Evolutionary conservation across 1,139 yeast genomes (phyloP).

Genomic region (Debaryomyces robertsiae): DNA sequence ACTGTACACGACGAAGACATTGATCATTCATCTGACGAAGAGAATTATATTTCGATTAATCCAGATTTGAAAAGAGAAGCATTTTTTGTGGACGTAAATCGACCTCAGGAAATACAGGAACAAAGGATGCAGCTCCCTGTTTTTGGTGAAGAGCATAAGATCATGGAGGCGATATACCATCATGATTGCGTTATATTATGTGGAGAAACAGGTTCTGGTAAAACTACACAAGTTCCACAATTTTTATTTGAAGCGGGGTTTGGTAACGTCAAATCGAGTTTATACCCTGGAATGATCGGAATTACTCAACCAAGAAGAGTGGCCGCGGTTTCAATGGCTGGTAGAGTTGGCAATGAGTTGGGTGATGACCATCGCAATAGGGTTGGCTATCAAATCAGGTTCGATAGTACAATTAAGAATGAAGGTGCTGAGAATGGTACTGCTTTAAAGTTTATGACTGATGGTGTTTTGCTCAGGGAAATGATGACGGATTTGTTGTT

Average conservation of each 20-base stretch:
- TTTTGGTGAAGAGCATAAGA: constrained; percentile 83
- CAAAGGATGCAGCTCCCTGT: constrained; percentile 81
- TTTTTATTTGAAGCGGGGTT: constrained; percentile 86
- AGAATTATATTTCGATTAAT: constrained; percentile 58
- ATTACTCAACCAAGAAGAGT: constrained; percentile 97
- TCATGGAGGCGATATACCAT: constrained; percentile 95
- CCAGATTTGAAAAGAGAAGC: constrained; percentile 60
- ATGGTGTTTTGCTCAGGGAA: constrained; percentile 93
- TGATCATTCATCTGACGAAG: constrained; percentile 61
- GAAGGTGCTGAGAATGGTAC: constrained; percentile 58
- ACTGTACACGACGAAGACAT: constrained; percentile 62
- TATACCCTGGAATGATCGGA: constrained; percentile 89
- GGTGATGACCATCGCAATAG: constrained; percentile 68
- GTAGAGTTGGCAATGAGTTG: constrained; percentile 79
- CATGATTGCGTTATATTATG: constrained; percentile 90
- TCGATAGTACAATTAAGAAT: constrained; percentile 71
- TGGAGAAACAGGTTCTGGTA: constrained; percentile 91
- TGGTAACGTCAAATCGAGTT: constrained; percentile 61
- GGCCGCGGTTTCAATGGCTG: constrained; percentile 97
- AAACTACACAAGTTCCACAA: constrained; percentile 78
- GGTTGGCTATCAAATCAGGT: constrained; percentile 91
- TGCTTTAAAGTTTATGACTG: constrained; percentile 94
- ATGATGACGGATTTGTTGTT: constrained; percentile 85
- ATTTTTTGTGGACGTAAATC: constrained; percentile 64
- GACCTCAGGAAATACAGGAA: constrained; percentile 66